phyloP scores from a whole-genome alignment of 1,139 yeast species.

The Debaryomyces subglobosus region DNA sequence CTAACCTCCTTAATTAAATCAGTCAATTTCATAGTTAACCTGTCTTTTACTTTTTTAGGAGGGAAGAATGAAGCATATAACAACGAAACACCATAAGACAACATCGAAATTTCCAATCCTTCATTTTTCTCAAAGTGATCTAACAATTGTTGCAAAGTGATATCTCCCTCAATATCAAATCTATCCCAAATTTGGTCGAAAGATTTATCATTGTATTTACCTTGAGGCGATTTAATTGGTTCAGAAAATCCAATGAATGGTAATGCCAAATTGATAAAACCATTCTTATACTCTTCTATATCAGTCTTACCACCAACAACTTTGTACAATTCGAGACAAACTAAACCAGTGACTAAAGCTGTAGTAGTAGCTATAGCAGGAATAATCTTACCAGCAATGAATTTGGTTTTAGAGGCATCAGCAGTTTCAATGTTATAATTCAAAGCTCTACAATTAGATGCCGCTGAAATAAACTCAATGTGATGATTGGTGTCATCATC shows the following conservation, averaged over 20 bases:
- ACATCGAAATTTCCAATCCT: slow-evolving; percentile 86
- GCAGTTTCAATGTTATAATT: slow-evolving; percentile 85
- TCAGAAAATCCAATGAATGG: slow-evolving; percentile 98
- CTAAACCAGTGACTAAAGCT: slow-evolving; percentile 92
- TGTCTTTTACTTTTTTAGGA: slow-evolving; percentile 82
- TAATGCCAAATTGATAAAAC: slow-evolving; percentile 89
- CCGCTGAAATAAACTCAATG: slow-evolving; percentile 95
- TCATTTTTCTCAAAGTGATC: slow-evolving; percentile 78
- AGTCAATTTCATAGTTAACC: slow-evolving; percentile 68
- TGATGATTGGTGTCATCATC: slow-evolving; percentile 97
- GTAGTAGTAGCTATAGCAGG: slow-evolving; percentile 99
- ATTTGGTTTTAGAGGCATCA: slow-evolving; percentile 75
- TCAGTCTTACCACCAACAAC: slow-evolving; percentile 74
- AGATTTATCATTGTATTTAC: slow-evolving; percentile 75
- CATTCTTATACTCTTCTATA: slow-evolving; percentile 90
- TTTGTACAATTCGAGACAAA: slow-evolving; percentile 88
- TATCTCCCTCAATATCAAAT: slow-evolving; percentile 77
- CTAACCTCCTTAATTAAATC: slow-evolving; percentile 79
- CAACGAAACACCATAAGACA: slow-evolving; percentile 87
- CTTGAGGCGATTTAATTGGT: slow-evolving; percentile 85
- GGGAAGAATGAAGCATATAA: slow-evolving; percentile 94
- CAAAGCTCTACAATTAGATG: slow-evolving; percentile 92
- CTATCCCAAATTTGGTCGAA: slow-evolving; percentile 96
- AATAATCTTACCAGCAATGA: slow-evolving; percentile 90
- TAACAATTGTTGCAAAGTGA: slow-evolving; percentile 75